Conservation (phyloP, 169 alveolate genomes). For the Cryptosporidium ryanae region DNA sequence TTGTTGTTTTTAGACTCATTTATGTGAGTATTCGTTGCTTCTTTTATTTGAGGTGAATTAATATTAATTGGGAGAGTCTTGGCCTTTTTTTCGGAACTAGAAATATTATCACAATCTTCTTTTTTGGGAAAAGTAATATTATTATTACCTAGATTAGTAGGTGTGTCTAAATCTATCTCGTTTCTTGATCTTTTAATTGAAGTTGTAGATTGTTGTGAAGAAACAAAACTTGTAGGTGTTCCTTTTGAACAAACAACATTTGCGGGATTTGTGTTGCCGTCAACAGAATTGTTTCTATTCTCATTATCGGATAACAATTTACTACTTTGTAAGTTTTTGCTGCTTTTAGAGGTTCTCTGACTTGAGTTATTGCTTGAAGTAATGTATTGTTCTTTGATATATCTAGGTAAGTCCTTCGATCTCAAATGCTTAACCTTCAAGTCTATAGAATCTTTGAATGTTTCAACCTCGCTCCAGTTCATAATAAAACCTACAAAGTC, state of each 20-base stretch:
- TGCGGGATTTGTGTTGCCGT: not conserved
- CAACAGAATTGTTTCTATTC: not conserved
- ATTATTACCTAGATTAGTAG: not conserved
- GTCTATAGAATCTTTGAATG: constrained; percentile 62
- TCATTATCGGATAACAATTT: not conserved
- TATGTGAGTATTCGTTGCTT: no score
- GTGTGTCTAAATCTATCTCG: constrained; percentile 1
- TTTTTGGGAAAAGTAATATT: no score
- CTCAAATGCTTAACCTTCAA: constrained; percentile 57
- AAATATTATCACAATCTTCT: not conserved
- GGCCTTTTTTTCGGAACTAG: constrained; percentile 6
- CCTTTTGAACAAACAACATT: constrained; percentile 10
- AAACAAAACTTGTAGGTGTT: constrained; percentile 29
- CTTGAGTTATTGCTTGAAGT: not conserved
- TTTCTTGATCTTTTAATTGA: constrained; percentile 63
- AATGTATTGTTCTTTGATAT: constrained; percentile 39
- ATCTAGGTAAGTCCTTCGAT: constrained; percentile 47
- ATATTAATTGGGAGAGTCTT: constrained; percentile 1
- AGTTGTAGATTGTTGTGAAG: constrained; percentile 70
- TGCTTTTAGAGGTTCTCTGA: not conserved
- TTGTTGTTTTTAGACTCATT: no score
- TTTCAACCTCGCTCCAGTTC: constrained; percentile 72
- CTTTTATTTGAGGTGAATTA: not conserved
- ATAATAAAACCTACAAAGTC: constrained; percentile 74
- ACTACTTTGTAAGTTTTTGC: not conserved